Base-by-base conservation (phyloP, 2,329 filamentous ascomycete genomes). In the Exophiala alcalophila region DNA sequence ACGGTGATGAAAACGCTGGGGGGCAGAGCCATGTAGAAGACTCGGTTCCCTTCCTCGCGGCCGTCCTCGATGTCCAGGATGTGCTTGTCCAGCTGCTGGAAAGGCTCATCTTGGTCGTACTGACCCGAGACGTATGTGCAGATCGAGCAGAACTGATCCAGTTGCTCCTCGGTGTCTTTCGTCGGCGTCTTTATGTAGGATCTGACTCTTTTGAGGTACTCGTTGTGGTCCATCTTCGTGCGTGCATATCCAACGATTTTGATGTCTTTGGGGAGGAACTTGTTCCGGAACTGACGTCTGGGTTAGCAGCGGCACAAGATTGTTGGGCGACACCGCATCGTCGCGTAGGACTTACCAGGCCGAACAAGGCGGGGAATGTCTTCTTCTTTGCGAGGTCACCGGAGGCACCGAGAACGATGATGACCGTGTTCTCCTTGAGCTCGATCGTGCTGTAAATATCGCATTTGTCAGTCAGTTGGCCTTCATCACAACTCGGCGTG, bases 331-430 rank as follows among this genome's bases (percentile, higher is more conserved):
- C 11, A 10, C n/a, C 15, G 20, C n/a, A 18, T 11, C 11, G 24
- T n/a, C 5, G 32, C 19, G 37, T 42, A 54, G 43, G 51, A 81
- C 90, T 77, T 80, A 96, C 90, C 62, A 98, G 82, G 59, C 92
- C 92, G 66, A 98, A 98, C 43, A 98, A 82, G 48, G 92, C 92
- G 56, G 92, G 92, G 73, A 94, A 98, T 86, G 92, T 98, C 83
- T 98, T 98, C 84, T 98, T 98, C 80, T 98, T 98, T 37, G 92
- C 92, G 57, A 98, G 74, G 76, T 98, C 92, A 61, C 92, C 92
- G 39, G 92, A 98, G 55, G 92, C 92, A 62, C 92, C 92, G 57
- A 98, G 83, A 60, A 98, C 92, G 61, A 98, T 80, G 61, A 98
- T 94, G 64, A 90, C 80, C 55, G 92, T 98, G 78, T 98, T 94